Percentiles rank a stretch among this genome's conserved stretches.
Evolutionary conservation across 1,139 yeast genomes (phyloP).

Genomic region (Meyerozyma elateridarum): DNA sequence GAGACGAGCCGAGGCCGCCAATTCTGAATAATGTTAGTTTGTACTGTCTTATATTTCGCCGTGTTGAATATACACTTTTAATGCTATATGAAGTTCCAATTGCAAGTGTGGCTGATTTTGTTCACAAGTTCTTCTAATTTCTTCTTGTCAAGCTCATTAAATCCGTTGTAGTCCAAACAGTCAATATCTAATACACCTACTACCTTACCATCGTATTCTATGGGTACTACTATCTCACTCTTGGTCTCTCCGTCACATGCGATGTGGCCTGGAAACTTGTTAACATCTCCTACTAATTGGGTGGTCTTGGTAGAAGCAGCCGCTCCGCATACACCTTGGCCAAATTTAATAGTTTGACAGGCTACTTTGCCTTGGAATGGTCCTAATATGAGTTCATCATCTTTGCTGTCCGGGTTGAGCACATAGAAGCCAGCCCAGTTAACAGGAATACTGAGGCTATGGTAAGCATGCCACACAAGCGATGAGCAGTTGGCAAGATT

Average conservation of each 20-base stretch:
- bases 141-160: constrained; percentile 55
- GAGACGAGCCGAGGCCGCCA: constrained; percentile 45
- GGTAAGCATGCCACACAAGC: constrained; percentile 82
- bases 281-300: constrained; percentile 74
- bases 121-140: constrained; percentile 58
- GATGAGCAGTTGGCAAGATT: constrained; percentile 85
- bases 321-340: constrained; percentile 88
- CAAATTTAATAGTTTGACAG: constrained; percentile 74
- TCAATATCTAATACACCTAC: constrained; percentile 87
- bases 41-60: no score
- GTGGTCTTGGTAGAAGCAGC: constrained; percentile 60
- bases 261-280: constrained; percentile 83
- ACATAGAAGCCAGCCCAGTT: constrained; percentile 96
- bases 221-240: constrained; percentile 91
- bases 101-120: constrained; percentile 46
- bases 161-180: constrained; percentile 60
- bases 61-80: no score
- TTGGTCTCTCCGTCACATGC: constrained; percentile 96
- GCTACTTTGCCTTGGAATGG: constrained; percentile 98
- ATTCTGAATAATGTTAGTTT: no score
- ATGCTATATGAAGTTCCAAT: no score
- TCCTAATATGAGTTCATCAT: constrained; percentile 60
- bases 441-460: constrained; percentile 50
- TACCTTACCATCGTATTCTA: constrained; percentile 38
- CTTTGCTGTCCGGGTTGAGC: constrained; percentile 25